These are phyloP conservation scores for Chlorella sp. DNA, from an alignment of 139 green algal species.

Conservation along the genomic window DNA sequence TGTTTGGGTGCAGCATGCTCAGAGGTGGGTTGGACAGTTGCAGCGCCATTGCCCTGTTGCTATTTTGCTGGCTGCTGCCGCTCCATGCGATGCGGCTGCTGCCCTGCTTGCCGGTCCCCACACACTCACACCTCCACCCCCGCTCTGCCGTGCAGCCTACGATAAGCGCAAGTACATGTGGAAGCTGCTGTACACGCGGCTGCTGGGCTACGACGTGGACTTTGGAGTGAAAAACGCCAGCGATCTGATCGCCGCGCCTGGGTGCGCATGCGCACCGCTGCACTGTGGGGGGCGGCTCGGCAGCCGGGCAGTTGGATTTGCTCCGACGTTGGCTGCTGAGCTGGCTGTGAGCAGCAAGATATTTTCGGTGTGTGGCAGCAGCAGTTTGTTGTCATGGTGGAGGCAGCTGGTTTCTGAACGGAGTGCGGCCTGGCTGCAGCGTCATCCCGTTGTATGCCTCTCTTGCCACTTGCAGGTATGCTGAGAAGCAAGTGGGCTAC, in stretches of 20 bases:
- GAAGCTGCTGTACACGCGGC: slow-evolving; percentile 99
- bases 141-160: slow-evolving; percentile 75
- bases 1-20: background rate
- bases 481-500: slow-evolving; percentile 99
- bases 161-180: slow-evolving; percentile 99
- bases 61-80: background rate
- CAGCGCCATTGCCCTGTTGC: too few species aligned
- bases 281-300: background rate
- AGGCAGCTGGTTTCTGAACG: too few species aligned
- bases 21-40: too few species aligned
- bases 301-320: too few species aligned
- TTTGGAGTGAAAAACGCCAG: slow-evolving; percentile 98
- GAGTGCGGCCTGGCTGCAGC: background rate
- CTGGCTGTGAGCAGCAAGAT: too few species aligned
- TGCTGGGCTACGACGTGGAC: slow-evolving; percentile 99
- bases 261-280: slow-evolving; percentile 64
- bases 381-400: too few species aligned
- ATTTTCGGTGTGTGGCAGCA: too few species aligned
- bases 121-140: too few species aligned
- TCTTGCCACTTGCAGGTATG: slow-evolving; percentile 68
- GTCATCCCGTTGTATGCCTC: background rate
- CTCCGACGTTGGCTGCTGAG: too few species aligned
- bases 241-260: slow-evolving; percentile 90
- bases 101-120: background rate
- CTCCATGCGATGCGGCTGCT: background rate